These are phyloP conservation scores for Acarospora socialis DNA, from an alignment of 2,329 filamentous ascomycete genomes.

Conservation along the genomic window DNA sequence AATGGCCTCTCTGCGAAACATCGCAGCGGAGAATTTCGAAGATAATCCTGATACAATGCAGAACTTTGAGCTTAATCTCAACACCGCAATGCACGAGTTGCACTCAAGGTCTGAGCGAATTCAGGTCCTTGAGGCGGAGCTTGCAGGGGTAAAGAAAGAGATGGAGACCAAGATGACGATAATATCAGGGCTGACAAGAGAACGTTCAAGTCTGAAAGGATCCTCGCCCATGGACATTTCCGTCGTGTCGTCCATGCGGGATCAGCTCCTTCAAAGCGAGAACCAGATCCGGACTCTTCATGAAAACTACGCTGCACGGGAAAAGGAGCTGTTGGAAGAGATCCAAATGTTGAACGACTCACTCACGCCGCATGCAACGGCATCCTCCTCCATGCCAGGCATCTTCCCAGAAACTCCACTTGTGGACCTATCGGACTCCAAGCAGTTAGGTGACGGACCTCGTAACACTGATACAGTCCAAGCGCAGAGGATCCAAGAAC, in stretches of 20 bases:
- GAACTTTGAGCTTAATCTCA: constrained; percentile 83
- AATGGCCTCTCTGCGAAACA: constrained; percentile 75
- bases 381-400: constrained; percentile 22
- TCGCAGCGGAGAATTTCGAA: constrained; percentile 77
- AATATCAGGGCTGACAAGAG: constrained; percentile 83
- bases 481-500: constrained; percentile 44
- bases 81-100: constrained; percentile 83
- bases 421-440: constrained; percentile 13
- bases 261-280: constrained; percentile 79
- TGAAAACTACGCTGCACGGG: constrained; percentile 55
- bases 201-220: constrained; percentile 75
- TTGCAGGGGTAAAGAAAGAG: constrained; percentile 74
- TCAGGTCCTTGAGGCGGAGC: constrained; percentile 74
- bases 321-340: constrained; percentile 59
- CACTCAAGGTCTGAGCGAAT: constrained; percentile 77
- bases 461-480: constrained; percentile 23
- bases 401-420: constrained; percentile 25
- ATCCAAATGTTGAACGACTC: constrained; percentile 49
- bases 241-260: constrained; percentile 71
- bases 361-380: neutral
- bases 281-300: constrained; percentile 62
- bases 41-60: constrained; percentile 70
- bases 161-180: constrained; percentile 96
- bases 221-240: constrained; percentile 78
- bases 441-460: constrained; percentile 18